These are phyloP conservation scores for Peronospora farinosa DNA, from an alignment of 352 stramenopile species.

Conservation along the genomic window DNA sequence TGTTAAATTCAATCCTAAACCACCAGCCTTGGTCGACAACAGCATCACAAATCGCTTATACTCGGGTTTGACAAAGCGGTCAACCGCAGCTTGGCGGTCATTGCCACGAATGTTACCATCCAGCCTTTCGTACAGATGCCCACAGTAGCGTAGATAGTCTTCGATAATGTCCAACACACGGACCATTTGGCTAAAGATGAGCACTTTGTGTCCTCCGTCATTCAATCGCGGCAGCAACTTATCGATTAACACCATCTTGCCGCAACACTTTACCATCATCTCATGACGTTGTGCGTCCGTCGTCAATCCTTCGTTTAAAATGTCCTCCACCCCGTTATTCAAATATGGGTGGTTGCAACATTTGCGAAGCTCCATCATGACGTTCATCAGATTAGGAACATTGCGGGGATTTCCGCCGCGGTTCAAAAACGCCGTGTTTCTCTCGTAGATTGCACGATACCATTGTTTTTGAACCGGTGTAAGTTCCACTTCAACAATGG, in stretches of 20 bases:
- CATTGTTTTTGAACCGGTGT: conserved; percentile 88
- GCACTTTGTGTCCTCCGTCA: conserved; percentile 93
- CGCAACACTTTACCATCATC: conserved; percentile 95
- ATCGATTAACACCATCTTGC: conserved; percentile 99
- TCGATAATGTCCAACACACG: conserved; percentile 99
- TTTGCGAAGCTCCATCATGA: conserved; percentile 90
- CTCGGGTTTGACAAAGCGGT: conserved; percentile 86
- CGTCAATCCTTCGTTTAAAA: conserved; percentile 71
- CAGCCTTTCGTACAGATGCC: conserved; percentile 94
- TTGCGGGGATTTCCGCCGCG: conserved; percentile 75
- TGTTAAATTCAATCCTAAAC: conserved; percentile 89
- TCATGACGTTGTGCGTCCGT: conserved; percentile 80
- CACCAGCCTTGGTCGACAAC: conserved; percentile 95
- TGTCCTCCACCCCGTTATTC: conserved; percentile 89
- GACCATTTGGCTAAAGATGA: conserved; percentile 99
- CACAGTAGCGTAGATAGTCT: conserved; percentile 93
- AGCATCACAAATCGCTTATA: conserved; percentile 97
- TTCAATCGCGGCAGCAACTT: conserved; percentile 97
- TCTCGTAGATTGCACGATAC: conserved; percentile 94
- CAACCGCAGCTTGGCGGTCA: conserved; percentile 78
- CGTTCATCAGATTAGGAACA: conserved; percentile 87
- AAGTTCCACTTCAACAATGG: conserved; percentile 88
- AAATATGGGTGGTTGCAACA: conserved; percentile 90
- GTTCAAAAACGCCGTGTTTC: conserved; percentile 90
- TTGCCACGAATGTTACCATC: conserved; percentile 95